phyloP scores from a whole-genome alignment of 1,284 basidiomycete genomes.

The Malassezia cuniculi region DNA sequence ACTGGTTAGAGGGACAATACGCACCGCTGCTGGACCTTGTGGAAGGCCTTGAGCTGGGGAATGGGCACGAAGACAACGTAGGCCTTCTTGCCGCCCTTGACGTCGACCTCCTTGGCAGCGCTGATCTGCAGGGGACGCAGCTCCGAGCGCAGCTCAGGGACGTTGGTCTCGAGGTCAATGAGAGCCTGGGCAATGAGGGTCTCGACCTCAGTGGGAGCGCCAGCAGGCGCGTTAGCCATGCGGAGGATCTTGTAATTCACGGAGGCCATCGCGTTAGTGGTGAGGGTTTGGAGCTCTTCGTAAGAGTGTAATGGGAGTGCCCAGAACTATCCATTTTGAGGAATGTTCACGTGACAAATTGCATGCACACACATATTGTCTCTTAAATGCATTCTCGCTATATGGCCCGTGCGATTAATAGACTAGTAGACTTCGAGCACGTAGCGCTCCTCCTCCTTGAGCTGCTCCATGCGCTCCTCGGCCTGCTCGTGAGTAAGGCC shows the following conservation, averaged over 20 bases:
- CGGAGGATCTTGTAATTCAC: constrained; percentile 67
- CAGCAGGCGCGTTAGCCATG: constrained; percentile 79
- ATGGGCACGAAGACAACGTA: constrained; percentile 97
- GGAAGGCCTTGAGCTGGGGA: constrained; percentile 95
- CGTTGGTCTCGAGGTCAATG: constrained; percentile 93
- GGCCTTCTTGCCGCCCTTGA: constrained; percentile 92
- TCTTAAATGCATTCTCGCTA: too few species aligned
- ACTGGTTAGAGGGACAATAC: constrained; percentile 41
- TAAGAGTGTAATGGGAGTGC: constrained; percentile 7
- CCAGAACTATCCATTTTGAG: constrained; percentile 13
- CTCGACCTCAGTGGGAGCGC: constrained; percentile 83
- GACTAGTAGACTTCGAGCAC: constrained; percentile 67
- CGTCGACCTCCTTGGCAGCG: constrained; percentile 94
- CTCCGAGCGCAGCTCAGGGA: constrained; percentile 91
- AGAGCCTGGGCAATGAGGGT: constrained; percentile 85
- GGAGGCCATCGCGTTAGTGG: constrained; percentile 30
- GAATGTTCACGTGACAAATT: not conserved
- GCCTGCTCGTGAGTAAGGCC: constrained; percentile 59
- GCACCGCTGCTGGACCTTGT: constrained; percentile 92
- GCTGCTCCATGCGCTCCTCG: constrained; percentile 67
- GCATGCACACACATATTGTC: too few species aligned
- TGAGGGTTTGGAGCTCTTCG: too few species aligned
- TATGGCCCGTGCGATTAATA: too few species aligned
- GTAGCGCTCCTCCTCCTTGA: constrained; percentile 95
- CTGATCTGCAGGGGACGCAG: constrained; percentile 91